These are phyloP conservation scores for Myxozyma kluyveri DNA, from an alignment of 805 yeast genomes.

Conservation along the genomic window DNA sequence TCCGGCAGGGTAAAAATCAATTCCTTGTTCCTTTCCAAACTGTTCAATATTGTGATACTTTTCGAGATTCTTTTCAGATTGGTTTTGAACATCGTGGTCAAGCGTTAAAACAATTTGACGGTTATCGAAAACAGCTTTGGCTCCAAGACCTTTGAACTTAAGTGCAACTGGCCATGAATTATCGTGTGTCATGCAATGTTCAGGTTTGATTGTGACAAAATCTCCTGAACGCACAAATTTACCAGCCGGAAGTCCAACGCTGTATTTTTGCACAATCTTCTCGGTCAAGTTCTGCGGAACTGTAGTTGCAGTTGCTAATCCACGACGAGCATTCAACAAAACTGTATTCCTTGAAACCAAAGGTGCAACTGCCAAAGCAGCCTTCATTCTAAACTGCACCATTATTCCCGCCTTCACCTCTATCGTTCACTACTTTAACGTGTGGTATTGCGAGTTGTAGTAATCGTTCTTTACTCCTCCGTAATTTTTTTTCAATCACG, in stretches of 20 bases:
- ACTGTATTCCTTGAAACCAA: too few species aligned
- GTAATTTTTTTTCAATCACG: too few species aligned
- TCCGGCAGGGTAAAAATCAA: conserved; percentile 98
- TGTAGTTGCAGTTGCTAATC: conserved; percentile 16
- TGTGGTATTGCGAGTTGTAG: too few species aligned
- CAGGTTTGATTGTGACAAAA: conserved; percentile 90
- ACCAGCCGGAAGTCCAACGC: conserved; percentile 76
- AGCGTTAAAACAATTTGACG: conserved; percentile 92
- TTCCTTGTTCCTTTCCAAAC: conserved; percentile 85
- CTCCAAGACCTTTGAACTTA: conserved; percentile 93
- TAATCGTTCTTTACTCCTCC: too few species aligned
- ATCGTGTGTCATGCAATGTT: conserved; percentile 99
- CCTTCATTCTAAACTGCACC: too few species aligned
- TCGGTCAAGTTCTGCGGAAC: conserved; percentile 80
- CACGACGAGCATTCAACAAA: too few species aligned
- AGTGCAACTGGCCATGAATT: conserved; percentile 99
- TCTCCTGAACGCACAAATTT: conserved; percentile 85
- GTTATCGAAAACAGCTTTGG: conserved; percentile 74
- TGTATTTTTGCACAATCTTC: conserved; percentile 89
- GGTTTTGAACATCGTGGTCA: conserved; percentile 98
- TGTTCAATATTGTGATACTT: conserved; percentile 86
- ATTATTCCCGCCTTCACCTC: too few species aligned
- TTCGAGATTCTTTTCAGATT: conserved; percentile 77
- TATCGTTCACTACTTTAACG: too few species aligned
- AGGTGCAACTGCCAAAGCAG: too few species aligned